Evolutionary conservation across 768 basidiomycete genomes (phyloP).

Genomic region (Chalciporus pseudorubinellus): DNA sequence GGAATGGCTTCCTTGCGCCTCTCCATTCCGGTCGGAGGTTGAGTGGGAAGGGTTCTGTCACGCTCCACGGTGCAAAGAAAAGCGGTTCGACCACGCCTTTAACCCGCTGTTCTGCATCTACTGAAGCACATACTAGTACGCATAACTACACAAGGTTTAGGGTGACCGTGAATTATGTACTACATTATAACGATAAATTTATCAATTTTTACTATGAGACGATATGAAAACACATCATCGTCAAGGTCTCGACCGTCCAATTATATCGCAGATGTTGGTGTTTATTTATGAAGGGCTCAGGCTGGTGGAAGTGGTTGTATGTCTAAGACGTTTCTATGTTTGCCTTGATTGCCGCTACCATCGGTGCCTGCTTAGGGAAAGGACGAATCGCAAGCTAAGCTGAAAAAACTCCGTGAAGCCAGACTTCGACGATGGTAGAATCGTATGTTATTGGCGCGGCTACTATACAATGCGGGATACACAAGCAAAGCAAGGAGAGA

Average conservation of each 20-base stretch:
- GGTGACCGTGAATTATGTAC: slow-evolving; percentile 9
- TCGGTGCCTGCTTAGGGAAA: slow-evolving; percentile 20
- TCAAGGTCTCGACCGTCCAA: slow-evolving; percentile 12
- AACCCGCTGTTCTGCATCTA: slow-evolving; percentile 11
- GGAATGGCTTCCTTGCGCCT: slow-evolving; percentile 5
- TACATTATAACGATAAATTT: slow-evolving; percentile 13
- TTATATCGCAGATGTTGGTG: too few relatives aligned
- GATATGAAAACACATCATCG: too few relatives aligned
- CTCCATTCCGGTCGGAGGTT: background rate
- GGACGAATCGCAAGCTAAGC: slow-evolving; percentile 7
- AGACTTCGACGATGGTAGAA: slow-evolving; percentile 13
- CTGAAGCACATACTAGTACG: background rate
- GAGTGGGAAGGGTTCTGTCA: background rate
- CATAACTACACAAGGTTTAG: background rate
- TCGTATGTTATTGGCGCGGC: background rate
- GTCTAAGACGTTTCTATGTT: too few relatives aligned
- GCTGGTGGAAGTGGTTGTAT: too few relatives aligned
- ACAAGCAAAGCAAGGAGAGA: slow-evolving; percentile 1
- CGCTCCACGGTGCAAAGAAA: background rate
- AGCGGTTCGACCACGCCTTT: slow-evolving; percentile 6
- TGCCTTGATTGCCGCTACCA: slow-evolving; percentile 17
- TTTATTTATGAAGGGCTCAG: too few relatives aligned
- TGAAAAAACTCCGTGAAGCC: slow-evolving; percentile 21
- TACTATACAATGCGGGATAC: slow-evolving; percentile 19
- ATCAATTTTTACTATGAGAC: slow-evolving; percentile 20